Conservation (phyloP, 106 monocot genomes). For the Hemerocallis citrina region DNA sequence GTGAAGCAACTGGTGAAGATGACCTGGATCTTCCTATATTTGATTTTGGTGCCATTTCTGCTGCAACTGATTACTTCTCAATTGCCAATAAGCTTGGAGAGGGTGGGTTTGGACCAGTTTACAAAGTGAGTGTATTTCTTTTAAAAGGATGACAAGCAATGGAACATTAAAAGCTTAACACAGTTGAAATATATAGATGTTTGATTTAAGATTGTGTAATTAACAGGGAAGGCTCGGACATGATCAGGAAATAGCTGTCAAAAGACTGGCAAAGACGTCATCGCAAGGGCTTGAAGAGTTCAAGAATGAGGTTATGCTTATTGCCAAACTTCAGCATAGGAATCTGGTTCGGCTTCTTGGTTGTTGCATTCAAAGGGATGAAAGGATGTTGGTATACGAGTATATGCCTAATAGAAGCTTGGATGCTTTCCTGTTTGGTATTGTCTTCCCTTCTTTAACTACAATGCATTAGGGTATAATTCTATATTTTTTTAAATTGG, state of each 20-base stretch:
- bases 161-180: no score
- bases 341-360: slow-evolving; percentile 13
- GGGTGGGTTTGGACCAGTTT: slow-evolving; percentile 10
- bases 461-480: background rate
- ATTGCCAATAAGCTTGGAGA: slow-evolving; percentile 5
- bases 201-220: no score
- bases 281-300: slow-evolving; percentile 8
- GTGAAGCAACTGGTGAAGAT: background rate
- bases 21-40: background rate
- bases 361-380: slow-evolving; percentile 12
- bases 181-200: no score
- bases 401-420: slow-evolving; percentile 12
- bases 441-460: background rate
- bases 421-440: slow-evolving; percentile 14
- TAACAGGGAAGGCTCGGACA: slow-evolving; percentile 9
- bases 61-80: slow-evolving; percentile 3
- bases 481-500: no score
- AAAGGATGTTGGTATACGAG: slow-evolving; percentile 14
- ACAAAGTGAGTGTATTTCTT: no score
- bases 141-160: no score
- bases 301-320: slow-evolving; percentile 10
- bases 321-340: slow-evolving; percentile 14
- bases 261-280: slow-evolving; percentile 8
- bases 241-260: slow-evolving; percentile 17
- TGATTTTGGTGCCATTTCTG: background rate